These are phyloP conservation scores for Fusarium siculi DNA, from an alignment of 2,329 filamentous ascomycete species.

Conservation along the genomic window DNA sequence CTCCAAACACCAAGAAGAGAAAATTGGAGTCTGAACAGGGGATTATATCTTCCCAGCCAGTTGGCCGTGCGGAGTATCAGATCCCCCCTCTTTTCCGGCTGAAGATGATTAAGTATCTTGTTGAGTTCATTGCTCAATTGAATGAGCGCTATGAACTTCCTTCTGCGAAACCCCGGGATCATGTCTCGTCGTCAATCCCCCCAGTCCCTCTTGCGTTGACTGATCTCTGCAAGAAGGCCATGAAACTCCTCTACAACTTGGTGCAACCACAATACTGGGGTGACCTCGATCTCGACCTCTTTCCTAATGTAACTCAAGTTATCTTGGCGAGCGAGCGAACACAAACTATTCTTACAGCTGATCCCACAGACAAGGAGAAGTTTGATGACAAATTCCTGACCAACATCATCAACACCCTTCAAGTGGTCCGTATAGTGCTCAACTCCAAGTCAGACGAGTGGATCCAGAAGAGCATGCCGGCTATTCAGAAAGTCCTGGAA, in stretches of 20 bases:
- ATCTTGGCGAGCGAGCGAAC: constrained; percentile 87
- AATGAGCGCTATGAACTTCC: constrained; percentile 85
- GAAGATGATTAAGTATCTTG: constrained; percentile 92
- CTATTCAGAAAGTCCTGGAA: constrained; percentile 88
- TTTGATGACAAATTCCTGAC: constrained; percentile 86
- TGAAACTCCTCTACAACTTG: constrained; percentile 83
- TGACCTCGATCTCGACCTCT: constrained; percentile 90
- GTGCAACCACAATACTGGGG: constrained; percentile 90
- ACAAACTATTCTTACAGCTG: constrained; percentile 65
- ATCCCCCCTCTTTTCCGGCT: constrained; percentile 75
- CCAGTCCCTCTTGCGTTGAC: constrained; percentile 66
- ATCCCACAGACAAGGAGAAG: constrained; percentile 73
- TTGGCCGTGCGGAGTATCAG: constrained; percentile 72
- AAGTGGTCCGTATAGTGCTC: constrained; percentile 89
- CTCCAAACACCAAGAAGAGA: constrained; percentile 79
- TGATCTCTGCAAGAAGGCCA: constrained; percentile 87
- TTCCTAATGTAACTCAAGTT: constrained; percentile 88
- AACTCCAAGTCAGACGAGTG: constrained; percentile 91
- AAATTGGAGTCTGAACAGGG: constrained; percentile 74
- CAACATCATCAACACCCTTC: constrained; percentile 91
- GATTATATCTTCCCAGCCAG: constrained; percentile 63
- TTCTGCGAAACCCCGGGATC: constrained; percentile 73
- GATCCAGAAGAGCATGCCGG: constrained; percentile 80
- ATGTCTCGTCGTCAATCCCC: constrained; percentile 53
- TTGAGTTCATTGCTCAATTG: constrained; percentile 92